Percentiles rank a stretch among this genome's conserved stretches.
These are phyloP conservation scores for Helichrysum umbraculigerum DNA, from an alignment of 129 eudicot genomes.

Conservation along the genomic window DNA sequence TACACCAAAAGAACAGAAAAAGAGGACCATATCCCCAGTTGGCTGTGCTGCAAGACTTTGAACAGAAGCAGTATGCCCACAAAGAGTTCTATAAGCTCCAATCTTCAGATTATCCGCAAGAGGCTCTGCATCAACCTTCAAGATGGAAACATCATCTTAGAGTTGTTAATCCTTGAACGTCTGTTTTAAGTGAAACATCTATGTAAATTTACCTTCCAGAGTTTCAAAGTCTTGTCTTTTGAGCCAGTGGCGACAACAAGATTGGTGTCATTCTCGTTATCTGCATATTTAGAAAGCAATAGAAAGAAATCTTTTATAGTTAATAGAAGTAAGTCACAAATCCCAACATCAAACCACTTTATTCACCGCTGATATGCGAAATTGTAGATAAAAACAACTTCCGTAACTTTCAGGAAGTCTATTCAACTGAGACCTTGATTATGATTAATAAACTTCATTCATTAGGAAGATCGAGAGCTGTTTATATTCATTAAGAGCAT, in stretches of 20 bases:
- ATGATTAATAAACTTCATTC: not conserved
- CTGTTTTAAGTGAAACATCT: not conserved
- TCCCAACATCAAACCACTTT: not conserved
- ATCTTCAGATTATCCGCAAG: constrained; percentile 46
- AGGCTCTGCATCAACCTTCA: constrained; percentile 61
- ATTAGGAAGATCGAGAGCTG: not conserved
- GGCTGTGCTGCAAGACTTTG: constrained; percentile 75
- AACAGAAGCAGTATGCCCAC: constrained; percentile 84
- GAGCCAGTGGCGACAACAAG: constrained; percentile 77
- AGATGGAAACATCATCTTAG: constrained; percentile 16
- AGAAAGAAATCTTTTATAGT: not conserved
- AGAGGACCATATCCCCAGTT: constrained; percentile 63
- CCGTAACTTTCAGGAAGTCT: not conserved
- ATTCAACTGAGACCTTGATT: constrained; percentile 1
- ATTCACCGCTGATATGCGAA: not conserved
- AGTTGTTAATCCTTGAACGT: not conserved
- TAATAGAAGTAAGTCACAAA: not conserved
- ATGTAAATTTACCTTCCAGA: constrained; percentile 67
- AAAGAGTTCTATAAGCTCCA: constrained; percentile 64
- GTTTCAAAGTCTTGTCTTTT: constrained; percentile 72
- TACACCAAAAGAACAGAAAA: not conserved
- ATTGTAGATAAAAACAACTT: not conserved
- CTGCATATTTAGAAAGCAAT: constrained; percentile 26
- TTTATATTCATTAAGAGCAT: not conserved
- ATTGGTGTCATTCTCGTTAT: constrained; percentile 36